A percentile compares a stretch with the other conserved stretches of the same genome.
These are phyloP conservation scores for Septoria petroselini DNA, from an alignment of 2,329 filamentous ascomycete species.

Conservation along the genomic window DNA sequence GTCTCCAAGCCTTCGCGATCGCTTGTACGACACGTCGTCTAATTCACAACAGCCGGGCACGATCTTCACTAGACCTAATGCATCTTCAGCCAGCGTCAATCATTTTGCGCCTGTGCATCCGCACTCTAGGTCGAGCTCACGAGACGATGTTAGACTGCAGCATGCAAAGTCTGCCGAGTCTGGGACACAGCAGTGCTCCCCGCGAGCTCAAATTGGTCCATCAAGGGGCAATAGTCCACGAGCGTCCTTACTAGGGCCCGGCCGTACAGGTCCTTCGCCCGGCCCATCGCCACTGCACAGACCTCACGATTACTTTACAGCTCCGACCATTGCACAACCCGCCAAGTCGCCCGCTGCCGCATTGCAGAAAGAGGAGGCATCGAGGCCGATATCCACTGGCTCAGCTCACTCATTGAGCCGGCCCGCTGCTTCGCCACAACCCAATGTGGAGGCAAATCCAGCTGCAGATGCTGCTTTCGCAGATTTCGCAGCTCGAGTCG, in stretches of 20 bases:
- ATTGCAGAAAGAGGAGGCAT: constrained; percentile 25
- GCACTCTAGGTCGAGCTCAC: constrained; percentile 24
- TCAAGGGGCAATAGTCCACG: constrained; percentile 20
- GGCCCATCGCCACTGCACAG: constrained; percentile 21
- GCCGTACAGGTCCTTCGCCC: constrained; percentile 14
- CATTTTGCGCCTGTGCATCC: constrained; percentile 9
- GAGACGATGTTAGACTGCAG: constrained; percentile 19
- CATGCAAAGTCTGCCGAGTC: constrained; percentile 6
- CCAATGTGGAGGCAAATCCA: constrained; percentile 33
- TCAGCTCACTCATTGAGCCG: constrained; percentile 26
- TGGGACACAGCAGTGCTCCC: constrained; percentile 12
- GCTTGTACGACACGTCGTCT: background rate
- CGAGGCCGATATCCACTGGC: constrained; percentile 25
- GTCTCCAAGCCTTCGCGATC: constrained; percentile 19
- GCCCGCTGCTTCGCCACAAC: constrained; percentile 27
- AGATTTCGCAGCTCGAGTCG: constrained; percentile 67
- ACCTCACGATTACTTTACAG: constrained; percentile 26
- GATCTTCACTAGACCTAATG: constrained; percentile 21
- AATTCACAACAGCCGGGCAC: background rate
- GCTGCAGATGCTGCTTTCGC: constrained; percentile 64
- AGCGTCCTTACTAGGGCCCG: constrained; percentile 18
- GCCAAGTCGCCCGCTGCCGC: constrained; percentile 22
- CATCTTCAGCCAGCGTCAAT: constrained; percentile 22
- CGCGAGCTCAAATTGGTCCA: constrained; percentile 15
- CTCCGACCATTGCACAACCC: constrained; percentile 9